phyloP scores from a whole-genome alignment of 2,329 filamentous ascomycete genomes.

The Calonectria pseudoreteaudii region DNA sequence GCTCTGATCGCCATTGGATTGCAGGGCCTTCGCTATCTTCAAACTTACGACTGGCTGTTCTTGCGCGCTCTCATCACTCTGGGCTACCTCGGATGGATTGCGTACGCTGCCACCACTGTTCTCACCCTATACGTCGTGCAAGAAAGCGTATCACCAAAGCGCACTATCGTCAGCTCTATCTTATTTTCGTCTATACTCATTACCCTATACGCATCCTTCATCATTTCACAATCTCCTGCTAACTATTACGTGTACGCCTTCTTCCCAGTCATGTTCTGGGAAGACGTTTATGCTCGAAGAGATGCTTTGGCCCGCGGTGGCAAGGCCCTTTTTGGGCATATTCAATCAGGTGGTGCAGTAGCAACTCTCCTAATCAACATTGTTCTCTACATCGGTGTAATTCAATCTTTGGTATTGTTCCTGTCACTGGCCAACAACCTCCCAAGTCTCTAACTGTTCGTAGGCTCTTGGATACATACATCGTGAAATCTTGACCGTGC shows the following conservation, averaged over 20 bases:
- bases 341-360: slow-evolving; percentile 69
- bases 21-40: slow-evolving; percentile 89
- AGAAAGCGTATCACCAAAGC: slow-evolving; percentile 71
- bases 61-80: slow-evolving; percentile 87
- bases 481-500: slow-evolving; percentile 84
- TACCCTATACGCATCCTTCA: slow-evolving; percentile 81
- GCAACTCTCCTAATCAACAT: slow-evolving; percentile 72
- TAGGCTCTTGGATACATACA: slow-evolving; percentile 93
- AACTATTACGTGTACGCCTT: slow-evolving; percentile 93
- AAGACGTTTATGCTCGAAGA: slow-evolving; percentile 87
- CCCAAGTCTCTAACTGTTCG: slow-evolving; percentile 15
- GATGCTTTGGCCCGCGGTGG: slow-evolving; percentile 76
- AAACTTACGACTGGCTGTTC: slow-evolving; percentile 99
- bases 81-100: slow-evolving; percentile 96
- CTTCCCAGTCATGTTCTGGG: slow-evolving; percentile 97
- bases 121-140: slow-evolving; percentile 89
- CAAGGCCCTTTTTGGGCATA: slow-evolving; percentile 75
- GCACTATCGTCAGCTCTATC: slow-evolving; percentile 68
- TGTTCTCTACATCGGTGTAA: slow-evolving; percentile 76
- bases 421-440: not conserved
- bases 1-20: slow-evolving; percentile 82
- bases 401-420: slow-evolving; percentile 78
- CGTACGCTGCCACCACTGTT: slow-evolving; percentile 89
- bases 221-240: slow-evolving; percentile 80
- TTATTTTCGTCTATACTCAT: slow-evolving; percentile 83